Evolutionary conservation across 2,329 filamentous ascomycete species (phyloP), one percentile per base, ranked within the genome.

Genomic region (Fusarium sp.): DNA sequence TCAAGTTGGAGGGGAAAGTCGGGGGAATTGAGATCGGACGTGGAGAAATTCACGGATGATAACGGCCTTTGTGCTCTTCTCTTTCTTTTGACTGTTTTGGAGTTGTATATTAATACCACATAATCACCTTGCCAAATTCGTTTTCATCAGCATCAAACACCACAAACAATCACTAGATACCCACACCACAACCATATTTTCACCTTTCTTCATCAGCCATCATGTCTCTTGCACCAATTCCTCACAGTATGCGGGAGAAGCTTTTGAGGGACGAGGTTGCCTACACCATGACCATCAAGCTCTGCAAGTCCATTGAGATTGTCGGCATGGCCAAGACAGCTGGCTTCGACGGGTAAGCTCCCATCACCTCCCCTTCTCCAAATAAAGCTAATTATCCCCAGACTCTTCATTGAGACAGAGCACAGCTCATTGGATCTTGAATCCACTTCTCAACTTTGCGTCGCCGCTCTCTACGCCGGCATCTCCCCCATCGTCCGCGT

Each of bases 321-420:
- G 74, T 78, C 4, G 73, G 76, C 21, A 72, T 81, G 43, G 79
- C 80, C 13, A 75, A 76, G 58, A 73, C 75, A 25, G 76, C 75
- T 6, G 78, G 77, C 8, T 81, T 74, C 48, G 76, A 81, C 42
- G 71, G 77, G 34, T 37, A 37, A 37, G 34, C 1, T 4, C 34
- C 16, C 16, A 37, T 4, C 16, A 6, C 6, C 31, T 6, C 8
- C 6, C 16, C 31, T 5, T 5, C 9, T 3, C 3, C 2, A 6
- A 34, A 10, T 16, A 37, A 18, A 18, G 16, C 31, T 37, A 37
- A 37, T 18, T 6, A 18, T 10, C 4, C 9, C 3, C 34, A 37
- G 34, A 1, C 63, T 82, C 0, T 78, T 81, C 64, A 79, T 82
- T 30, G 80, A 82, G 18, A 73, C 80, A 21, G 79, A 82, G 58